Conservation (phyloP, 768 basidiomycete species). For the Rhodocollybia butyracea region DNA sequence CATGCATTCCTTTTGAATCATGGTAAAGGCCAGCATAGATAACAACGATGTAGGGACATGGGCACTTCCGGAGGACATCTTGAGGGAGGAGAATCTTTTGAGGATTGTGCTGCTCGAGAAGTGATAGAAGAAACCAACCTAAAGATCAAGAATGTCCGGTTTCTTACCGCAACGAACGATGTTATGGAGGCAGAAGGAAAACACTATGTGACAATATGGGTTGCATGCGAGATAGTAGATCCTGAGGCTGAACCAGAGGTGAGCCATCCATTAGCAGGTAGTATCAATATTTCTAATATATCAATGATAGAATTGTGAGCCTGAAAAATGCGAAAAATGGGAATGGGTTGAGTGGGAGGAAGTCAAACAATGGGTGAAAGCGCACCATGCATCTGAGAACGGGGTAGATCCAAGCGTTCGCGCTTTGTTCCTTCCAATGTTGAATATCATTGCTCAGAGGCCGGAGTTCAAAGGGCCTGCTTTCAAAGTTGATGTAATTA, state of each 20-base stretch:
- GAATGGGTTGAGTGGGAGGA: conserved; percentile 5
- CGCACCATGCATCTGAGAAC: not conserved
- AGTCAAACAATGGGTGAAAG: not conserved
- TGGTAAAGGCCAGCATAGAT: not conserved
- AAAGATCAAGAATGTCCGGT: not conserved
- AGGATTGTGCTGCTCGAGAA: conserved; percentile 1
- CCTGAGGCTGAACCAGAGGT: not conserved
- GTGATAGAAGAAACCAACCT: conserved; percentile 3
- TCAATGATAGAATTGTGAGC: not conserved
- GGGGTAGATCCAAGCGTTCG: not conserved
- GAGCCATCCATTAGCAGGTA: not conserved
- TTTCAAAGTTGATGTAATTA: not conserved
- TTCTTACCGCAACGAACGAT: conserved; percentile 4
- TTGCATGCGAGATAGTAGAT: not conserved
- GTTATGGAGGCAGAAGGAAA: not conserved
- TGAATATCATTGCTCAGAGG: not conserved
- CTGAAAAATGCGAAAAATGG: conserved; percentile 2
- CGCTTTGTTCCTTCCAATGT: not conserved
- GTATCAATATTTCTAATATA: not conserved
- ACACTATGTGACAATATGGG: conserved; percentile 5
- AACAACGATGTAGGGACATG: not conserved
- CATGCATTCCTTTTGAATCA: not conserved
- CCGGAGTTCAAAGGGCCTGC: not conserved
- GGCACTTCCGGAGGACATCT: conserved; percentile 5
- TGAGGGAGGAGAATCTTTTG: conserved; percentile 2